Evolutionary conservation across 2,329 filamentous ascomycete species (phyloP).

Genomic region (Colletotrichum australisinense): DNA sequence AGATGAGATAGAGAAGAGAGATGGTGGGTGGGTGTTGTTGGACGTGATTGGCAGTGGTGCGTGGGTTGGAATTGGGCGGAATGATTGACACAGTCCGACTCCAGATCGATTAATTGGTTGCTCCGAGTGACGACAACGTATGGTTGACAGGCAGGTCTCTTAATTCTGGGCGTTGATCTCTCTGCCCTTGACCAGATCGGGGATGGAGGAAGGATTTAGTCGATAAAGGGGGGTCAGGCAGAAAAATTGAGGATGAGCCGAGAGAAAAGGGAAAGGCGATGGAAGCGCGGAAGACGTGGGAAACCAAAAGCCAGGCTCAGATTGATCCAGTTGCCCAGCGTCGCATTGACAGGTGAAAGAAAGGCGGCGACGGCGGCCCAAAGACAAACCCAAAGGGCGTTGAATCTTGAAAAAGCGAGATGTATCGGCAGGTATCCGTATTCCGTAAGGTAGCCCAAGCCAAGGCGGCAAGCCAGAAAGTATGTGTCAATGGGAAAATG

Average conservation of each 20-base stretch:
- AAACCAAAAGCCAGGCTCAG: neutral
- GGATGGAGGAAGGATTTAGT: conserved; percentile 15
- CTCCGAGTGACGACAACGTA: conserved; percentile 1
- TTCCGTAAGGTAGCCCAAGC: too few relatives aligned
- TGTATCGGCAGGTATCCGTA: neutral
- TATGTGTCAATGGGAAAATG: neutral
- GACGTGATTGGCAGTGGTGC: neutral
- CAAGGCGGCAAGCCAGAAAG: neutral
- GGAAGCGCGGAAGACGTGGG: conserved; percentile 11
- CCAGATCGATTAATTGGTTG: conserved; percentile 11
- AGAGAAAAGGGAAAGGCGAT: conserved; percentile 10
- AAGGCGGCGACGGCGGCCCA: neutral
- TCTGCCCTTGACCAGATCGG: conserved; percentile 11
- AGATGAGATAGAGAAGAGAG: neutral
- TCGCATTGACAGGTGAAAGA: conserved; percentile 18
- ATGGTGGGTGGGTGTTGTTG: neutral
- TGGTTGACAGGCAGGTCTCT: neutral
- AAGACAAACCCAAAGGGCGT: neutral
- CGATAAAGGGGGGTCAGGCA: neutral
- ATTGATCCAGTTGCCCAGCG: neutral
- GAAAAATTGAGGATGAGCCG: neutral
- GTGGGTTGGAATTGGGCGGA: neutral
- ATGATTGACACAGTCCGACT: neutral
- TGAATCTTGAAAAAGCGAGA: neutral
- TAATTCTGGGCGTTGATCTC: neutral